phyloP scores from a whole-genome alignment of 371 early-diverging fungal genomes.

The Mucor racemosus region DNA sequence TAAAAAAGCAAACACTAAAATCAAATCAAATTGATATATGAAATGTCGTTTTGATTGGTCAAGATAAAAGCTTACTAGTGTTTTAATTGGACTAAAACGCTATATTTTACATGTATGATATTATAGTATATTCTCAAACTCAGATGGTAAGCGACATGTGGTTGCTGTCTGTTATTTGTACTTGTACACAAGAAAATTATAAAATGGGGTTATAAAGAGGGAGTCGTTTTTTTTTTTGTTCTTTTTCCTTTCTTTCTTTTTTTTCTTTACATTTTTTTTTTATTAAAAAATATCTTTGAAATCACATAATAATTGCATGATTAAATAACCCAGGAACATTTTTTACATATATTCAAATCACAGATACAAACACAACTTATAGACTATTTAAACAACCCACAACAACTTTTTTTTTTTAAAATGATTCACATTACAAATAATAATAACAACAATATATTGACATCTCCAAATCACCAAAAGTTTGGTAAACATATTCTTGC shows the following conservation, averaged over 20 bases:
- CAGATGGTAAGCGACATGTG: constrained; percentile 14
- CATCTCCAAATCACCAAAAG: constrained; percentile 5
- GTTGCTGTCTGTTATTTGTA: constrained; percentile 14
- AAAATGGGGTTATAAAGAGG: not conserved
- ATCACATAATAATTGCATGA: not conserved
- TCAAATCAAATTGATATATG: not conserved
- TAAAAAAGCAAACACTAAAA: not conserved
- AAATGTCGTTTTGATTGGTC: not conserved
- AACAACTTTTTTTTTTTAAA: not conserved
- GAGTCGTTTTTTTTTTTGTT: constrained; percentile 1
- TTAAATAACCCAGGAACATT: not conserved
- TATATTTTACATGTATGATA: not conserved
- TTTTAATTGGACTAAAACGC: not conserved
- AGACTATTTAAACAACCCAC: not conserved
- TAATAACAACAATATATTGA: constrained; percentile 16
- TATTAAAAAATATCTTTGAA: not conserved
- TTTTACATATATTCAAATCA: not conserved
- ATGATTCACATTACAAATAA: constrained; percentile 27
- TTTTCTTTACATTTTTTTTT: constrained; percentile 1
- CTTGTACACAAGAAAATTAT: constrained; percentile 1
- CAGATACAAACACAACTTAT: not conserved
- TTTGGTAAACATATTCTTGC: constrained; percentile 27
- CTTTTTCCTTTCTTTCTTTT: constrained; percentile 5
- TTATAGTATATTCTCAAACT: not conserved
- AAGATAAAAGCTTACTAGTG: not conserved